Evolutionary conservation across 768 basidiomycete genomes (phyloP).

Genomic region (Mycena rosella): DNA sequence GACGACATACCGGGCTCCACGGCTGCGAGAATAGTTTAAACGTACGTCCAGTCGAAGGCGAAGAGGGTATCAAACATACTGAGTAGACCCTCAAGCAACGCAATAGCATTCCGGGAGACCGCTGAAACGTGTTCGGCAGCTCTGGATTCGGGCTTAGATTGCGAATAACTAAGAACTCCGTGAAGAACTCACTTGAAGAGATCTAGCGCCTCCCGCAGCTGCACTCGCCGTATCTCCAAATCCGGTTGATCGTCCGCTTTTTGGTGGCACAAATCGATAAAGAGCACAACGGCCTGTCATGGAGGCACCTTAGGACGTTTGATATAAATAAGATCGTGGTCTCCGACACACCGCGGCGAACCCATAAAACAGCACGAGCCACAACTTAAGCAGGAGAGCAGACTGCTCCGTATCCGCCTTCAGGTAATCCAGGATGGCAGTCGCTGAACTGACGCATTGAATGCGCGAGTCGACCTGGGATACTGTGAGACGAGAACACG

Average conservation of each 20-base stretch:
- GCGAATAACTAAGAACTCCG: too few relatives aligned
- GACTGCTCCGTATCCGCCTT: constrained; percentile 38
- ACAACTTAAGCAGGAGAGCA: constrained; percentile 42
- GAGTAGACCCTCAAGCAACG: constrained; percentile 40
- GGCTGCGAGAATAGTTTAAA: constrained; percentile 12
- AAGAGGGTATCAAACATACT: constrained; percentile 26
- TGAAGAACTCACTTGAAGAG: constrained; percentile 38
- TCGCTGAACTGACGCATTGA: constrained; percentile 43
- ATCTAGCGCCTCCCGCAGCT: constrained; percentile 40
- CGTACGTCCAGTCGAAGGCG: not conserved
- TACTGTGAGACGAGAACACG: not conserved
- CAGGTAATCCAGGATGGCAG: constrained; percentile 39
- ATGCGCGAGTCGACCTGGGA: constrained; percentile 39
- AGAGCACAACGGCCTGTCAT: constrained; percentile 42
- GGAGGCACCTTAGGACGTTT: not conserved
- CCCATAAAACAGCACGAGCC: constrained; percentile 41
- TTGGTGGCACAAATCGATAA: constrained; percentile 43
- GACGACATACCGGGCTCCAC: constrained; percentile 27
- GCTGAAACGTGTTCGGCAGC: constrained; percentile 35
- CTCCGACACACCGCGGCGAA: constrained; percentile 41
- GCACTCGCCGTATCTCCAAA: constrained; percentile 33
- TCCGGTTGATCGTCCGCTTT: constrained; percentile 36
- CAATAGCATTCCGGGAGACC: constrained; percentile 42
- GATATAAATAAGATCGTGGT: not conserved
- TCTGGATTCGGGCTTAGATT: constrained; percentile 2